These are phyloP conservation scores for Colletotrichum lupini DNA, from an alignment of 2,329 filamentous ascomycete genomes.

Conservation along the genomic window DNA sequence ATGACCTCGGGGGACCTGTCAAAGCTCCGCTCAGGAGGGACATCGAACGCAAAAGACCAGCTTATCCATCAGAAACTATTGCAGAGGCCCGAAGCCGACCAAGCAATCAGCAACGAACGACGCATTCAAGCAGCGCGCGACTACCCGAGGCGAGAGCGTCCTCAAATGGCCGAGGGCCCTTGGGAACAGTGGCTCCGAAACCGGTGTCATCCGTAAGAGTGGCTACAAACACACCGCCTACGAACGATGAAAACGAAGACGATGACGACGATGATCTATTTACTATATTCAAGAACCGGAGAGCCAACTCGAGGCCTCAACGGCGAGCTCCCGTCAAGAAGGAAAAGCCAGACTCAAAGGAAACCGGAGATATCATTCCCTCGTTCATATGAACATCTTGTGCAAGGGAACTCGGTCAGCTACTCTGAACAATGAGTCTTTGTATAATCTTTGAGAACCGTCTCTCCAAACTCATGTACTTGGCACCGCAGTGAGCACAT, in stretches of 20 bases:
- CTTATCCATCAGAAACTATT: background rate
- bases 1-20: constrained; percentile 6
- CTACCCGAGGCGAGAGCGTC: background rate
- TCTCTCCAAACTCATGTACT: background rate
- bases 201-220: constrained; percentile 26
- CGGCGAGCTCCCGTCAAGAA: constrained; percentile 33
- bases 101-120: background rate
- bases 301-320: constrained; percentile 1
- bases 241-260: background rate
- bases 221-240: constrained; percentile 30
- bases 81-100: background rate
- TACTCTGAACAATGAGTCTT: background rate
- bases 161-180: background rate
- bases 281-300: constrained; percentile 31
- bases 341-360: background rate
- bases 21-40: background rate
- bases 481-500: background rate
- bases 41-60: background rate
- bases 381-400: constrained; percentile 16
- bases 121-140: background rate
- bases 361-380: constrained; percentile 37
- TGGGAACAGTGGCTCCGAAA: background rate
- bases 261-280: constrained; percentile 33
- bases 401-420: background rate
- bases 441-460: background rate